A percentile compares a stretch with the other conserved stretches of the same genome.
phyloP scores from a whole-genome alignment of 495 filamentous ascomycete genomes.

The Clohesyomyces aquaticus region DNA sequence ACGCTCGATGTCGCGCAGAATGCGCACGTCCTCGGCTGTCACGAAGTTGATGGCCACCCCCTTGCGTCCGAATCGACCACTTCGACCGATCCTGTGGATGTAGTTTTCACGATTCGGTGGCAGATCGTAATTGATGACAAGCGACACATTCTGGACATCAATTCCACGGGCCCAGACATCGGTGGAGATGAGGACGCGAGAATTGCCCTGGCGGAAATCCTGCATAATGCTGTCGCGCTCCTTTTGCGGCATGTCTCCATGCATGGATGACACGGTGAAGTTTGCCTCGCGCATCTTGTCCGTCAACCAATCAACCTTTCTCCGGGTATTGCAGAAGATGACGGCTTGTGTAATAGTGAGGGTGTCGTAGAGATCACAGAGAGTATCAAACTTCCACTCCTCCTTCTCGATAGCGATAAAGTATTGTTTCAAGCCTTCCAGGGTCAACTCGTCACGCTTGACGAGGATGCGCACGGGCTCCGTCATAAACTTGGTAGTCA shows the following conservation, averaged over 20 bases:
- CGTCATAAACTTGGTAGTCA: conserved; percentile 99
- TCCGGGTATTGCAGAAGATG: conserved; percentile 99
- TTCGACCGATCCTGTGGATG: conserved; percentile 96
- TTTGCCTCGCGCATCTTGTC: conserved; percentile 98
- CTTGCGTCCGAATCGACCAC: conserved; percentile 95
- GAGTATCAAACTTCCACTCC: conserved; percentile 99
- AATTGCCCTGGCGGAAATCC: conserved; percentile 95
- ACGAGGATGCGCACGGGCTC: conserved; percentile 98
- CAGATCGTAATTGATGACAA: conserved; percentile 99
- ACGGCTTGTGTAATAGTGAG: conserved; percentile 98
- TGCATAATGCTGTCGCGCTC: conserved; percentile 99
- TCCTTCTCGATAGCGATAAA: conserved; percentile 99
- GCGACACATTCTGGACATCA: conserved; percentile 98
- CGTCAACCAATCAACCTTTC: conserved; percentile 99
- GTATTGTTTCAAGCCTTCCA: conserved; percentile 98
- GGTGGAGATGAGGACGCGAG: conserved; percentile 95
- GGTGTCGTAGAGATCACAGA: conserved; percentile 98
- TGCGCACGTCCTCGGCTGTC: conserved; percentile 94
- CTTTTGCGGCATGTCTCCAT: conserved; percentile 98
- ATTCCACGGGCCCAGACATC: conserved; percentile 98
- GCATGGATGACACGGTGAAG: conserved; percentile 98
- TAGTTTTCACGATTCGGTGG: conserved; percentile 99
- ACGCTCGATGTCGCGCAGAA: conserved; percentile 95
- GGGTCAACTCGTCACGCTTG: conserved; percentile 98
- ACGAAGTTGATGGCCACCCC: conserved; percentile 99